These are phyloP conservation scores for Pseudogymnoascus sp. DNA, from an alignment of 2,329 filamentous ascomycete genomes.

Conservation along the genomic window DNA sequence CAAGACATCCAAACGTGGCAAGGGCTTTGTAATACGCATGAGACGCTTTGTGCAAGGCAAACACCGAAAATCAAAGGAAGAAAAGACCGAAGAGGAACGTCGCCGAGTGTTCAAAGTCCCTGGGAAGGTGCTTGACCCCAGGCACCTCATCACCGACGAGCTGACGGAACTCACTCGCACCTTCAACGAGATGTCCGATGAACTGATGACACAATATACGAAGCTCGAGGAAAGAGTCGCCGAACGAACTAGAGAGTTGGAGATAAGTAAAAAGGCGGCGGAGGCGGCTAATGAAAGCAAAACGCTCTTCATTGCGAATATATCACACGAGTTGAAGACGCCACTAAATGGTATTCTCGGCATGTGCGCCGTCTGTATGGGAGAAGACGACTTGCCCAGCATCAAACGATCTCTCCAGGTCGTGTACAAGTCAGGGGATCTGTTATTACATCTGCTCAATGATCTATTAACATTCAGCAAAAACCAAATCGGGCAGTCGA, in stretches of 20 bases:
- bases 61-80: slow-evolving; percentile 21
- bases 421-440: slow-evolving; percentile 79
- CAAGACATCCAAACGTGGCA: slow-evolving; percentile 22
- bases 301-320: slow-evolving; percentile 94
- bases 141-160: slow-evolving; percentile 73
- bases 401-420: slow-evolving; percentile 79
- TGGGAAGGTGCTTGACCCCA: slow-evolving; percentile 66
- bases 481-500: slow-evolving; percentile 81
- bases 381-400: slow-evolving; percentile 68
- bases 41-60: slow-evolving; percentile 21
- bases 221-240: slow-evolving; percentile 76
- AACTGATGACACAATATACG: slow-evolving; percentile 77
- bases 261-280: slow-evolving; percentile 82
- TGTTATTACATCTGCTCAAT: slow-evolving; percentile 76
- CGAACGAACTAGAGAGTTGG: slow-evolving; percentile 73
- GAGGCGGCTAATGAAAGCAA: slow-evolving; percentile 97
- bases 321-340: slow-evolving; percentile 79
- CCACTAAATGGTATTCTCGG: slow-evolving; percentile 92
- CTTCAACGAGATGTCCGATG: slow-evolving; percentile 91
- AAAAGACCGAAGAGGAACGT: slow-evolving; percentile 34
- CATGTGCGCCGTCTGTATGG: slow-evolving; percentile 89
- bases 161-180: slow-evolving; percentile 72
- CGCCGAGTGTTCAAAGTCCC: slow-evolving; percentile 66
- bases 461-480: slow-evolving; percentile 90
- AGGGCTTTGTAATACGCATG: slow-evolving; percentile 26